A percentile compares a stretch with the other conserved stretches of the same genome.
Conservation (phyloP, 2,329 filamentous ascomycete genomes). For the Rosellinia necatrix region DNA sequence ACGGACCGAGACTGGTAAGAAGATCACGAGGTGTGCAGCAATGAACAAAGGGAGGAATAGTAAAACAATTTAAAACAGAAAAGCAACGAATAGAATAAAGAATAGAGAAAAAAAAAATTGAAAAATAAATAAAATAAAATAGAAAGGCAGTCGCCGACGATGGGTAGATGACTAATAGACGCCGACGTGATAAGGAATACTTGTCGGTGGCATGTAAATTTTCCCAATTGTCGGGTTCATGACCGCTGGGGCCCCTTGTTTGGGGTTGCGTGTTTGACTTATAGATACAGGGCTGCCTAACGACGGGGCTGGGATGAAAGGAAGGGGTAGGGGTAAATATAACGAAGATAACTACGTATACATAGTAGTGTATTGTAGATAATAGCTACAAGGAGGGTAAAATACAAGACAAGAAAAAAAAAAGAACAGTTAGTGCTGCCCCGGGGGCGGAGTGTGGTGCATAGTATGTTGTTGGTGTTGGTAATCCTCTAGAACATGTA, state of each 20-base stretch:
- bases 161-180: constrained; percentile 17
- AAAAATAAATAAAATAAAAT: too few relatives aligned
- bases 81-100: too few relatives aligned
- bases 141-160: not conserved
- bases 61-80: too few relatives aligned
- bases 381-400: not conserved
- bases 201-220: too few relatives aligned
- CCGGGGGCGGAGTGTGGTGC: too few relatives aligned
- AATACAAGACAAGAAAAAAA: too few relatives aligned
- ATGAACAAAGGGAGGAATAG: too few relatives aligned
- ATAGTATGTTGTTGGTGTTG: too few relatives aligned
- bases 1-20: not conserved
- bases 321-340: constrained; percentile 4
- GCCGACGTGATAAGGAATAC: not conserved
- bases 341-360: not conserved
- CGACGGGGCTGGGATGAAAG: not conserved
- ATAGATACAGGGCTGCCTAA: constrained; percentile 15
- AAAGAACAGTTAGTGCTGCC: too few relatives aligned
- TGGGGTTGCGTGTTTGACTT: constrained; percentile 3
- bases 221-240: constrained; percentile 19
- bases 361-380: not conserved
- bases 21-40: not conserved
- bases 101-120: too few relatives aligned
- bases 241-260: constrained; percentile 8
- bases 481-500: too few relatives aligned